Conservation (phyloP, 371 early-diverging fungal species). For the Entomophthora muscae region DNA sequence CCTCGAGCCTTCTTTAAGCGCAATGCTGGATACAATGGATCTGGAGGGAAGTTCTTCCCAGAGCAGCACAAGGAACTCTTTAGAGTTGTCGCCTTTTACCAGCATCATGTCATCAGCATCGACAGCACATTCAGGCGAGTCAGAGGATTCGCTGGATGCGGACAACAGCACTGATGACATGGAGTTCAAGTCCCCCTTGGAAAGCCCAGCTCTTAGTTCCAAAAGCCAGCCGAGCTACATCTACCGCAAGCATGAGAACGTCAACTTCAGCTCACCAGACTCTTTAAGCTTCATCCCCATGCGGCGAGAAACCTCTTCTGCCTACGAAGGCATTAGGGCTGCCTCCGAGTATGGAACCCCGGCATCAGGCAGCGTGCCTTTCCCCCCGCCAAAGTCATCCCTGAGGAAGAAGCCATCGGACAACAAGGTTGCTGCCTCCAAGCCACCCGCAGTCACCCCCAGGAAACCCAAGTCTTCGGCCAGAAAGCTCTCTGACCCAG, state of each 20-base stretch:
- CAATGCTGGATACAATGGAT: neutral
- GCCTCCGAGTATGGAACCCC: neutral
- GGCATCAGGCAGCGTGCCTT: neutral
- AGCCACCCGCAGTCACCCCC: neutral
- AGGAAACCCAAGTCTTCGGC: neutral
- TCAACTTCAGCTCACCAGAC: neutral
- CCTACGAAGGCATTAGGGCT: neutral
- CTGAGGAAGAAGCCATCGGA: neutral
- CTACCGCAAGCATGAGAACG: neutral
- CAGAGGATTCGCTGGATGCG: neutral
- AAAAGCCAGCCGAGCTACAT: neutral
- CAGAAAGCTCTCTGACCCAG: constrained; percentile 1
- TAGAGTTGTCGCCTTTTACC: neutral
- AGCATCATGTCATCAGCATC: neutral
- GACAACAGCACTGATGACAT: neutral
- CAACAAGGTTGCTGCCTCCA: neutral
- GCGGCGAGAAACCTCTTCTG: neutral
- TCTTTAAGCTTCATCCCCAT: neutral
- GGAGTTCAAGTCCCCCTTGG: neutral
- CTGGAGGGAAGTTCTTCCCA: neutral
- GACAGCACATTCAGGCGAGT: neutral
- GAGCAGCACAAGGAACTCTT: neutral
- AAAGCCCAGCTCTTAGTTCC: neutral
- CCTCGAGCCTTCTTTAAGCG: neutral
- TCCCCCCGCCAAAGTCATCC: neutral